phyloP scores from a whole-genome alignment of 2,329 filamentous ascomycete species.

The Cordyceps farinosa region DNA sequence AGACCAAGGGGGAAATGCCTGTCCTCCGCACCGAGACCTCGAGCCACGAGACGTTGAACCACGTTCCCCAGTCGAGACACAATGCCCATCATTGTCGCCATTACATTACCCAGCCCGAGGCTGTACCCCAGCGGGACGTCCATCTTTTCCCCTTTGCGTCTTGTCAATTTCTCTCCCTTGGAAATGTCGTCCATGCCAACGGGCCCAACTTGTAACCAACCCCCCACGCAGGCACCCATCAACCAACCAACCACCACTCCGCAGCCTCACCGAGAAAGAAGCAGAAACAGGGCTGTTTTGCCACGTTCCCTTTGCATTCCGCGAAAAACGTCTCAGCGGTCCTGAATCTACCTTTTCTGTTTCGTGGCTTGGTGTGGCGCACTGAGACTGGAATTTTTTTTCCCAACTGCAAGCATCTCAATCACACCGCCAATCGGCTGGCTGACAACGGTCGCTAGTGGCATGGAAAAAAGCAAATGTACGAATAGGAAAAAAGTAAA shows the following conservation, averaged over 20 bases:
- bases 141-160: not conserved
- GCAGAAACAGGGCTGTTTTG: not conserved
- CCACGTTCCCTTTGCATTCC: not conserved
- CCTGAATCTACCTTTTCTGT: not conserved
- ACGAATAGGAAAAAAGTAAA: too few species aligned
- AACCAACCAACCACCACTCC: not conserved
- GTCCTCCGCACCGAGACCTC: not conserved
- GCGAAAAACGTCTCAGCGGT: too few species aligned
- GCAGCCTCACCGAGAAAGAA: not conserved
- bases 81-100: not conserved
- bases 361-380: not conserved
- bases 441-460: too few species aligned
- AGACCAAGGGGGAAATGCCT: not conserved
- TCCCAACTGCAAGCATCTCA: not conserved
- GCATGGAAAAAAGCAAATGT: too few species aligned
- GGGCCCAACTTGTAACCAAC: not conserved
- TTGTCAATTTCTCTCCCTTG: not conserved
- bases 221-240: not conserved
- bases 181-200: conserved; percentile 1
- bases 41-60: not conserved
- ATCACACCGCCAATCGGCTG: not conserved
- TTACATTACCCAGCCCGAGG: not conserved
- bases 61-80: not conserved
- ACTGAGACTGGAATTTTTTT: not conserved
- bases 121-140: not conserved